These are phyloP conservation scores for Fusarium brachygibbosum DNA, from an alignment of 2,329 filamentous ascomycete species.

Conservation along the genomic window DNA sequence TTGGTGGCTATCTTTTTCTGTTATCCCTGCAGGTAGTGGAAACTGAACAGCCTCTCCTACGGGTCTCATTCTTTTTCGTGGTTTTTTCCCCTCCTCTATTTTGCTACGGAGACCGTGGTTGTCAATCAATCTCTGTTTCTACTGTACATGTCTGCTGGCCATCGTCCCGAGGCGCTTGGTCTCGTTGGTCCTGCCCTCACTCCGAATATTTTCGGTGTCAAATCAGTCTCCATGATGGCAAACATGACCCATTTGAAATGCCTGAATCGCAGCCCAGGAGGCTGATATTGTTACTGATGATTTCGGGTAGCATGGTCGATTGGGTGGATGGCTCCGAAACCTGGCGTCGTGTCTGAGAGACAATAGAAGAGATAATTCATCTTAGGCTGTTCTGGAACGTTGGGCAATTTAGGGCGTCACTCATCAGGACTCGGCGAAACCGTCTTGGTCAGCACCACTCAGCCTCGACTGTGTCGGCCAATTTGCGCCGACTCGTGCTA, in stretches of 20 bases:
- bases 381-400: constrained; percentile 43
- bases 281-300: constrained; percentile 13
- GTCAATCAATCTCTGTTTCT: constrained; percentile 18
- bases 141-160: not conserved
- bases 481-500: constrained; percentile 25
- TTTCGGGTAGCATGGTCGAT: constrained; percentile 31
- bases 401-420: constrained; percentile 26
- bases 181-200: constrained; percentile 8
- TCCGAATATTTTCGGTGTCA: constrained; percentile 41
- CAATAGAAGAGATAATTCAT: constrained; percentile 16
- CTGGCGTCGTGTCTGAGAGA: constrained; percentile 21
- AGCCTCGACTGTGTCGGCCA: constrained; percentile 31
- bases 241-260: constrained; percentile 16
- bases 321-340: constrained; percentile 26
- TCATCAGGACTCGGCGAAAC: constrained; percentile 32
- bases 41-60: constrained; percentile 28
- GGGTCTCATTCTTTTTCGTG: constrained; percentile 11
- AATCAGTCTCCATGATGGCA: constrained; percentile 23
- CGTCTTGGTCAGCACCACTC: constrained; percentile 33
- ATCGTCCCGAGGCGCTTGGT: constrained; percentile 8
- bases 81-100: not conserved
- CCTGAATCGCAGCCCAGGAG: constrained; percentile 23
- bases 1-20: constrained; percentile 34
- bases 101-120: constrained; percentile 12
- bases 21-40: constrained; percentile 30